Percentiles rank a stretch among this genome's conserved stretches.
Conservation (phyloP, 331 rosid genomes). For the Erythrophleum ivorense region DNA sequence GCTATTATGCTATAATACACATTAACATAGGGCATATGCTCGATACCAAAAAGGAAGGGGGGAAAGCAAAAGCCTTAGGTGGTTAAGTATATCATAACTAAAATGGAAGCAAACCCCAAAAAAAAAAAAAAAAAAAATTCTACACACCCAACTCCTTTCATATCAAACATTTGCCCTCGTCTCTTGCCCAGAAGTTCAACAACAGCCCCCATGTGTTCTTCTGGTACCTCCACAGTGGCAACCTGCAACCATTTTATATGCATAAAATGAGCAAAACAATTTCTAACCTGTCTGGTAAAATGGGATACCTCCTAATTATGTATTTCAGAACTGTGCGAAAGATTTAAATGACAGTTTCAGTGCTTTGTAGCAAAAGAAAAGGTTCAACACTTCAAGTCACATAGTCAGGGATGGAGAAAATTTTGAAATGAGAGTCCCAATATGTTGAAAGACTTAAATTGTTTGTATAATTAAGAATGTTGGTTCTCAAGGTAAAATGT, state of each 20-base stretch:
- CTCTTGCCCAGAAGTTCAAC: conserved; percentile 98
- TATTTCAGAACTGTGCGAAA: conserved; percentile 13
- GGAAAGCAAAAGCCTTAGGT: background rate
- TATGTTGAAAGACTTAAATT: conserved; percentile 7
- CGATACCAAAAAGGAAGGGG: background rate
- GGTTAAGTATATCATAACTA: conserved; percentile 33
- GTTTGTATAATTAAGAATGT: conserved; percentile 8
- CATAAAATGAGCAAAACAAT: conserved; percentile 24
- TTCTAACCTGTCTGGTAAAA: background rate
- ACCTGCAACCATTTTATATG: conserved; percentile 56
- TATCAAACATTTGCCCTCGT: conserved; percentile 95
- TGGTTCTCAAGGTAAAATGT: conserved; percentile 10
- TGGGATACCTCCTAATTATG: background rate
- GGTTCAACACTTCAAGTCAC: background rate
- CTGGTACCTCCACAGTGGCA: conserved; percentile 98
- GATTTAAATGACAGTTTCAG: conserved; percentile 21
- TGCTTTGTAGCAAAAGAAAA: background rate
- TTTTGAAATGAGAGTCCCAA: background rate
- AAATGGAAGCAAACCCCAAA: conserved; percentile 23
- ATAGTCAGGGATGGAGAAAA: background rate
- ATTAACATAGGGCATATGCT: background rate
- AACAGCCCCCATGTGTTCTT: conserved; percentile 93
- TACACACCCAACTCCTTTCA: conserved; percentile 94
- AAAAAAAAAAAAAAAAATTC: conserved; percentile 12
- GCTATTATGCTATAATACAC: background rate